Evolutionary conservation across 2,329 filamentous ascomycete genomes (phyloP).

Genomic region (Diaporthe sp.): DNA sequence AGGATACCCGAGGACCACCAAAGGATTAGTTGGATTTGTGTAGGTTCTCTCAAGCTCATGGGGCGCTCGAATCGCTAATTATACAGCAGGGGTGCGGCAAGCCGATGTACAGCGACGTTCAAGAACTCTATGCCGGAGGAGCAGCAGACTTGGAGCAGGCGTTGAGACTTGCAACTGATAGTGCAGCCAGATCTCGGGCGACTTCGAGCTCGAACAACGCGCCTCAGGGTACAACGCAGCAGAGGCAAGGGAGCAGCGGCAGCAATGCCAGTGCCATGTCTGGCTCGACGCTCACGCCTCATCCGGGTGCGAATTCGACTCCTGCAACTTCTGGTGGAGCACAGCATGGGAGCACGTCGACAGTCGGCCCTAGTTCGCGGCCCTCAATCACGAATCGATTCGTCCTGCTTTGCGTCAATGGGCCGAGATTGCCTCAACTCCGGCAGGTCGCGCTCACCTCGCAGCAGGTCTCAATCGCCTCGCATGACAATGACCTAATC

Average conservation of each 20-base stretch:
- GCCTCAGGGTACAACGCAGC: neutral
- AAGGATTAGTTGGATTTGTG: neutral
- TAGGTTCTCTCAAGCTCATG: neutral
- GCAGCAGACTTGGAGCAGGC: neutral
- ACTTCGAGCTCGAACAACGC: neutral
- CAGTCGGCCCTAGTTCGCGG: accelerated
- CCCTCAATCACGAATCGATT: neutral
- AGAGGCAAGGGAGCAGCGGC: neutral
- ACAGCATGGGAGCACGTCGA: neutral
- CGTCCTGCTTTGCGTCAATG: neutral
- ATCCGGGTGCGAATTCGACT: neutral
- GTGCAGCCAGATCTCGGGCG: neutral
- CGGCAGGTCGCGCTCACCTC: neutral
- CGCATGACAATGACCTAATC: neutral
- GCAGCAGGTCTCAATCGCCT: neutral
- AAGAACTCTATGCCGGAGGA: neutral
- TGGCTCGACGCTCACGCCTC: neutral
- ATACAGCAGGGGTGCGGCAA: neutral
- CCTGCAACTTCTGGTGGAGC: neutral
- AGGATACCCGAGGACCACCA: neutral
- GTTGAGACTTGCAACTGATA: neutral
- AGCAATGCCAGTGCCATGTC: neutral
- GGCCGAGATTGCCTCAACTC: neutral
- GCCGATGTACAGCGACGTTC: neutral
- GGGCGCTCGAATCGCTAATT: neutral